Percentiles rank a stretch among this genome's conserved stretches.
phyloP scores from a whole-genome alignment of 2,329 filamentous ascomycete genomes.

The Fusarium haematococcum region DNA sequence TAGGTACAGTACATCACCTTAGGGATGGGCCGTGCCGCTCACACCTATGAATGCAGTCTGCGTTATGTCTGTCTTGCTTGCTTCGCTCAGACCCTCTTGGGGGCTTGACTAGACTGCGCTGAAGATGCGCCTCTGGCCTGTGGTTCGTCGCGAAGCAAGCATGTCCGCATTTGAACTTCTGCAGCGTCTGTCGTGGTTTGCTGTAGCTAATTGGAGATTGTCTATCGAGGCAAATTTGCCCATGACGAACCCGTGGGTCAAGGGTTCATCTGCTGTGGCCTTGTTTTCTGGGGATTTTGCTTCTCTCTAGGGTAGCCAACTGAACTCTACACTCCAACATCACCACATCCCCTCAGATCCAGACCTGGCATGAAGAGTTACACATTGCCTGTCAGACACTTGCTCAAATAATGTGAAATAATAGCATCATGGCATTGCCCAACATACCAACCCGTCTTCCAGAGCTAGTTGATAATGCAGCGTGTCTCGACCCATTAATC shows the following conservation, averaged over 20 bases:
- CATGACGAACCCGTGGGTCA: neutral
- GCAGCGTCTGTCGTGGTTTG: neutral
- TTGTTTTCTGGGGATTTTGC: neutral
- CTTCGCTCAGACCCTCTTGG: neutral
- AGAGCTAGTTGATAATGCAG: slow-evolving; percentile 20
- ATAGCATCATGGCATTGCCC: slow-evolving; percentile 25
- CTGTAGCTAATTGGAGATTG: neutral
- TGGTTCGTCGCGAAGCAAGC: neutral
- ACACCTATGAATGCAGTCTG: slow-evolving; percentile 3
- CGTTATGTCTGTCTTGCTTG: neutral
- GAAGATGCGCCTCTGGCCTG: neutral
- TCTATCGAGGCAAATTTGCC: neutral
- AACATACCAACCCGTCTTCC: slow-evolving; percentile 13
- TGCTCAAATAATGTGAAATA: neutral
- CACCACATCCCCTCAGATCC: neutral
- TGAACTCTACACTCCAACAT: neutral
- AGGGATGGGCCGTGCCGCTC: slow-evolving; percentile 39
- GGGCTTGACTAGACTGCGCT: neutral
- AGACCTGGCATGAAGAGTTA: neutral
- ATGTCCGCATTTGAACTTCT: neutral
- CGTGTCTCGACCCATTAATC: slow-evolving; percentile 26
- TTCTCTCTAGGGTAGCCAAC: neutral
- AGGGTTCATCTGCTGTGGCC: neutral
- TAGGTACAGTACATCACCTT: neutral
- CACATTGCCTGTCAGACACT: neutral